Percentiles rank a stretch among this genome's conserved stretches.
Evolutionary conservation across 2,329 filamentous ascomycete species (phyloP).

Genomic region (Neoascochyta sp.): DNA sequence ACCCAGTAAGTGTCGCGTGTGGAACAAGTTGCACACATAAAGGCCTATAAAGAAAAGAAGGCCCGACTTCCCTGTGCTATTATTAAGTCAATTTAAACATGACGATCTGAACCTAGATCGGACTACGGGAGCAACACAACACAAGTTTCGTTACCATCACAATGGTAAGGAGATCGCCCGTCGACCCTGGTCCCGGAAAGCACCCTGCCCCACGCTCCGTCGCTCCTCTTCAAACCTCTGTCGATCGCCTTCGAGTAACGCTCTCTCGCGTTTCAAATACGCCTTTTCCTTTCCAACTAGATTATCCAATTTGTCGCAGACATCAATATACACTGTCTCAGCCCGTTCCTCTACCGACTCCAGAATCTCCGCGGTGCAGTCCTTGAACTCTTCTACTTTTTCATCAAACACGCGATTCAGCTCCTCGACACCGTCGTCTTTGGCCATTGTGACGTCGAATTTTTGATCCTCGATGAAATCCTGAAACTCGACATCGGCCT

Average conservation of each 20-base stretch:
- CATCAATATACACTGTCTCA: background rate
- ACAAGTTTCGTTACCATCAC: too few species aligned
- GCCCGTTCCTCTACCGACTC: background rate
- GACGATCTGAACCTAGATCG: too few species aligned
- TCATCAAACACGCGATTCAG: background rate
- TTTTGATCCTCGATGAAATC: slow-evolving; percentile 8
- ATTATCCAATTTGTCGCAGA: background rate
- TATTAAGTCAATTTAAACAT: too few species aligned
- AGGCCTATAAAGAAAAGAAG: too few species aligned
- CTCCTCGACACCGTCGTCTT: background rate
- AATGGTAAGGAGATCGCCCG: too few species aligned
- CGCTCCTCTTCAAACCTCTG: background rate
- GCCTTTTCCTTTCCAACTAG: background rate
- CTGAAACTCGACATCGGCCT: slow-evolving; percentile 8
- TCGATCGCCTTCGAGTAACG: background rate
- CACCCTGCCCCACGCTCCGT: background rate
- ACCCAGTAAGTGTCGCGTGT: too few species aligned
- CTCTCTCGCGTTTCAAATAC: background rate
- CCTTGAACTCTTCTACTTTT: background rate
- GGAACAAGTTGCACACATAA: too few species aligned
- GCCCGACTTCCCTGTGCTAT: too few species aligned
- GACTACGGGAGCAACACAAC: too few species aligned
- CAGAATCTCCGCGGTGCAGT: background rate
- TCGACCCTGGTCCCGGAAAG: too few species aligned
- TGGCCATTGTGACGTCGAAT: slow-evolving; percentile 2